Percentiles rank a stretch among this genome's conserved stretches.
Evolutionary conservation across 2,329 filamentous ascomycete species (phyloP).

Genomic region (Metarhizium sp.): DNA sequence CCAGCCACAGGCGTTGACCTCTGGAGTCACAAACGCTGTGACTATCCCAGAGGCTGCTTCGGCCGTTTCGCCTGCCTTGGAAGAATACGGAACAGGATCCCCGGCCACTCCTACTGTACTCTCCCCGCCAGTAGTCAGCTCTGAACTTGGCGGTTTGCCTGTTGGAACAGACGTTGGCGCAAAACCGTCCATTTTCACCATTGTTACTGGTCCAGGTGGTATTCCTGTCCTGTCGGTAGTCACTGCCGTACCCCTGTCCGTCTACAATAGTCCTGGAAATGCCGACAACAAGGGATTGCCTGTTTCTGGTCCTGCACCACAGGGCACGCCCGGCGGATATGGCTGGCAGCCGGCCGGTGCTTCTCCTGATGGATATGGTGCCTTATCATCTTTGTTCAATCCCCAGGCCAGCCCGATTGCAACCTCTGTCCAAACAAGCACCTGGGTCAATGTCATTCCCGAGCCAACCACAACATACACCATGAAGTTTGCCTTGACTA

Average conservation of each 20-base stretch:
- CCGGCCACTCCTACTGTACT: constrained; percentile 2
- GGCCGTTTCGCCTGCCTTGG: constrained; percentile 13
- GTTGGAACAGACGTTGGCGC: constrained; percentile 15
- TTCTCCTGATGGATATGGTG: constrained; percentile 14
- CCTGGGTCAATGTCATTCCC: constrained; percentile 29
- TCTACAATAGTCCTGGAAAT: constrained; percentile 9
- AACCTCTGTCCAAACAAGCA: constrained; percentile 23
- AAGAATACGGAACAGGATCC: constrained; percentile 15
- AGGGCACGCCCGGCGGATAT: constrained; percentile 13
- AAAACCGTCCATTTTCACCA: constrained; percentile 14
- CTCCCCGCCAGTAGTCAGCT: constrained; percentile 11
- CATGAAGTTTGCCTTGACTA: constrained; percentile 28
- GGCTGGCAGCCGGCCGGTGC: constrained; percentile 12
- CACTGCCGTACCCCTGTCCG: constrained; percentile 8
- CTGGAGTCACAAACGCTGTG: constrained; percentile 8
- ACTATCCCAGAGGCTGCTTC: constrained; percentile 8
- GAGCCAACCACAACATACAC: constrained; percentile 31
- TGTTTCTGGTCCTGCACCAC: constrained; percentile 5
- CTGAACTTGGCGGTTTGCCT: constrained; percentile 11
- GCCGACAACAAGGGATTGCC: constrained; percentile 9
- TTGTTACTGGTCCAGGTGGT: constrained; percentile 14
- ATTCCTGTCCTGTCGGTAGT: constrained; percentile 12
- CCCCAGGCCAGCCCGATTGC: constrained; percentile 6
- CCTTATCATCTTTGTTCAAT: constrained; percentile 13
- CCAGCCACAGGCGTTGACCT: constrained; percentile 7